phyloP scores from a whole-genome alignment of 805 yeast genomes.

The Hyphopichia homilentoma region DNA sequence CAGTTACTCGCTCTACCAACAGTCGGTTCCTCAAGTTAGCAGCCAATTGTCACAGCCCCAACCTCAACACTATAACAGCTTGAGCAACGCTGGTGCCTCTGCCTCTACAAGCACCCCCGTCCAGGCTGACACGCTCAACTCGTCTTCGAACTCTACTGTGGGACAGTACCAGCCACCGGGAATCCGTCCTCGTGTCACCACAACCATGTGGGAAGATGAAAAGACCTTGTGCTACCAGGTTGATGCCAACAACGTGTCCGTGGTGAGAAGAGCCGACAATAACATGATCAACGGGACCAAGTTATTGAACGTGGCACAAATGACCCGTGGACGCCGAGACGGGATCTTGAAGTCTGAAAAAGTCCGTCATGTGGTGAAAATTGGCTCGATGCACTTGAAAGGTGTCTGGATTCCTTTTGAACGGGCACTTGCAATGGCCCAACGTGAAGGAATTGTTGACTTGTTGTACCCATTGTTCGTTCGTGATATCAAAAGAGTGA shows the following conservation, averaged over 20 bases:
- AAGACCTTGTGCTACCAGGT: constrained; percentile 82
- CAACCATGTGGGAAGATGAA: constrained; percentile 91
- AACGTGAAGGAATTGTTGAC: constrained; percentile 70
- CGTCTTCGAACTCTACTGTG: constrained; percentile 24
- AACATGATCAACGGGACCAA: constrained; percentile 86
- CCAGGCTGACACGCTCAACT: constrained; percentile 11
- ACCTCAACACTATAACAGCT: constrained; percentile 20
- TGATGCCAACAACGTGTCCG: constrained; percentile 76
- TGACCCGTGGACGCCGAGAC: constrained; percentile 85
- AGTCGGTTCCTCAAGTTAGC: constrained; percentile 13
- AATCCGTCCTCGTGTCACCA: constrained; percentile 63
- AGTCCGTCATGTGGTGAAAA: constrained; percentile 74
- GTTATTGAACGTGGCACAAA: constrained; percentile 75
- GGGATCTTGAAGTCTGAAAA: constrained; percentile 78
- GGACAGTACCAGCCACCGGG: constrained; percentile 47
- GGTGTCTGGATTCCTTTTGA: constrained; percentile 92
- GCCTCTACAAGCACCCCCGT: constrained; percentile 11
- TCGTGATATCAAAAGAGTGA: constrained; percentile 61
- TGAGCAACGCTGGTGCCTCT: constrained; percentile 9
- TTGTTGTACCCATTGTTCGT: constrained; percentile 66
- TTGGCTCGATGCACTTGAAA: constrained; percentile 83
- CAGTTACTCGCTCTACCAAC: constrained; percentile 16
- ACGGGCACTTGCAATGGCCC: constrained; percentile 77
- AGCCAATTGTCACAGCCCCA: constrained; percentile 24
- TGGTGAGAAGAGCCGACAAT: constrained; percentile 79